Percentiles rank a stretch among this genome's conserved stretches.
Evolutionary conservation across 2,329 filamentous ascomycete species (phyloP).

Genomic region (Ophiostoma ulmi): DNA sequence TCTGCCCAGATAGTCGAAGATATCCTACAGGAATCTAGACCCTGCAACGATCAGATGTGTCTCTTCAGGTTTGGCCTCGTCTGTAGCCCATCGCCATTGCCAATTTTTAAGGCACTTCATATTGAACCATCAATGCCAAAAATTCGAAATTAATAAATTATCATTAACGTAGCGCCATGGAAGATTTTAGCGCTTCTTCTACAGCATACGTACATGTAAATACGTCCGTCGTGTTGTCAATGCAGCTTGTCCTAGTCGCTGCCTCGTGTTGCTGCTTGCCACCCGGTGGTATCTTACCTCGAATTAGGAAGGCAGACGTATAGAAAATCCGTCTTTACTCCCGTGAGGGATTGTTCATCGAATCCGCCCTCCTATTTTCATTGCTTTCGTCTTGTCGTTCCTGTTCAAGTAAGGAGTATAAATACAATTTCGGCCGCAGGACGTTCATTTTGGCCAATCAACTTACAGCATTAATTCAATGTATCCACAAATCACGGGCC

Average conservation of each 20-base stretch:
- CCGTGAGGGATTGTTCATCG: not conserved
- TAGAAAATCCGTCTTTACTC: conserved; percentile 3
- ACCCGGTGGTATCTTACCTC: not conserved
- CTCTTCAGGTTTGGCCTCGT: not conserved
- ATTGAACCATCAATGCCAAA: not conserved
- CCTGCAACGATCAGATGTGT: not conserved
- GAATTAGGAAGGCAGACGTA: conserved; percentile 18
- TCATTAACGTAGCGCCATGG: not conserved
- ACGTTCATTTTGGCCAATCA: conserved; percentile 24
- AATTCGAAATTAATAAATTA: not conserved
- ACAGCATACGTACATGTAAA: not conserved
- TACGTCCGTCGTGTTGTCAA: not conserved
- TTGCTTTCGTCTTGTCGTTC: not conserved
- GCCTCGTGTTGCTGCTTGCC: not conserved
- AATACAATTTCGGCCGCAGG: conserved; percentile 5
- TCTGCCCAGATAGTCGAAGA: not conserved
- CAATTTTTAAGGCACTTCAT: not conserved
- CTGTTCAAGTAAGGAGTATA: not conserved
- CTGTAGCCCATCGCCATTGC: not conserved
- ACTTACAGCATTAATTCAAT: conserved; percentile 16
- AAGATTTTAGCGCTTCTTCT: conserved; percentile 4
- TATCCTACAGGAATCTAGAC: conserved; percentile 1
- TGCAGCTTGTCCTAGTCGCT: conserved; percentile 3
- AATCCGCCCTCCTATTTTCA: not conserved
- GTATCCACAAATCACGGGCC: conserved; percentile 21